Base-by-base conservation (phyloP, 2,329 filamentous ascomycete genomes). In the Colletotrichum filicis region DNA sequence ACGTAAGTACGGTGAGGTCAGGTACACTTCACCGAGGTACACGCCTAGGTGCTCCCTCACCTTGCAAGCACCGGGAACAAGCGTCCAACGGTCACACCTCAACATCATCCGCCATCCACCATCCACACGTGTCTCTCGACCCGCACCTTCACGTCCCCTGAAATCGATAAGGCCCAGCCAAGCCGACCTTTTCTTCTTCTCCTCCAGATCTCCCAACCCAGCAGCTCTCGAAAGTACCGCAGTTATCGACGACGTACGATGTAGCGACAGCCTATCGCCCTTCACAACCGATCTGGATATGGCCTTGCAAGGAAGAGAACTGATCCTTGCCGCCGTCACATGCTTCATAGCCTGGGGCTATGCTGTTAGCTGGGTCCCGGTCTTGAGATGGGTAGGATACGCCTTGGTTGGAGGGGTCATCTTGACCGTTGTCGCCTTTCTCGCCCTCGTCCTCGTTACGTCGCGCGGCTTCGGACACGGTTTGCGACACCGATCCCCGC, bases 321-420 rank as follows among this genome's bases (percentile, higher is more conserved):
- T 92, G 82, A 87, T 91, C 81, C 82, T 93, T 83, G 91, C 91
- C 82, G 89, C 88, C 82, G 82, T 93, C 81, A 91, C 88, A 82
- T 89, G 87, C 82, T 94, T 98, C 83, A 87, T 98, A 81, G 92
- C 94, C 81, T 98, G 96, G 96, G 94, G 94, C 75, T 92, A 95
- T 82, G 89, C 93, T 73, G 92, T 94, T 77, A 92, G 93, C 85
- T 97, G 93, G 92, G 87, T 95, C 78, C 95, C 96, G 35, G 85
- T 91, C 73, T 86, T 98, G 76, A 94, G 95, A 82, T 97, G 94
- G 89, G 88, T 94, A 55, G 94, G 93, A 78, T 94, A 97, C 83
- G 94, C 95, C 77, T 95, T 98, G 81, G 85, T 93, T 76, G 84
- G 89, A 76, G 96, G 97, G 76, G 85, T 88, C 75, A 77, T 92